Conservation (phyloP, 2,329 filamentous ascomycete species). For the Davidsoniella virescens region DNA sequence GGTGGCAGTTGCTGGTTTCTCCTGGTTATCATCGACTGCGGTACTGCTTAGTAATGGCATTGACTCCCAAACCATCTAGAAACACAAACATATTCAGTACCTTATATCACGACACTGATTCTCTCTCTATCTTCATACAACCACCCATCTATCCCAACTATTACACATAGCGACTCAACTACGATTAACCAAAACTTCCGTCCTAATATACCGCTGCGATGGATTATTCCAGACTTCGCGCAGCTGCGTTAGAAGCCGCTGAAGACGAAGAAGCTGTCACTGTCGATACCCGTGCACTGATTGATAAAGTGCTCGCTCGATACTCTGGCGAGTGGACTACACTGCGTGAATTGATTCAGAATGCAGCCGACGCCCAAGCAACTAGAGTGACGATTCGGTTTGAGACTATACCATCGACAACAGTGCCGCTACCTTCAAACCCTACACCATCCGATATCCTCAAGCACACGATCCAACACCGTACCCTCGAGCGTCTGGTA, state of each 20-base stretch:
- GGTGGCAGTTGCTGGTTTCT: no score
- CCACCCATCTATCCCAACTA: no score
- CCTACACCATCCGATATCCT: conserved; percentile 54
- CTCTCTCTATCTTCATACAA: no score
- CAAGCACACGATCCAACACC: conserved; percentile 69
- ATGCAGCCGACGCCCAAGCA: conserved; percentile 92
- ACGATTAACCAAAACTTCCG: neutral
- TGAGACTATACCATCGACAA: conserved; percentile 73
- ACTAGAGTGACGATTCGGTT: conserved; percentile 80
- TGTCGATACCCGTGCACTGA: conserved; percentile 88
- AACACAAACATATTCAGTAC: neutral
- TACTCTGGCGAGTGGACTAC: conserved; percentile 93
- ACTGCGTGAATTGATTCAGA: conserved; percentile 87
- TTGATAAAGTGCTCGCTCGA: conserved; percentile 91
- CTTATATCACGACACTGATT: neutral
- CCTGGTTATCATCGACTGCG: no score
- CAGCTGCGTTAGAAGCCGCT: conserved; percentile 70
- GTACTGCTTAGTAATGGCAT: no score
- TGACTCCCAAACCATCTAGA: neutral
- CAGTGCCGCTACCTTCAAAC: conserved; percentile 50
- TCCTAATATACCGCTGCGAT: conserved; percentile 26
- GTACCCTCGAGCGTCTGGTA: conserved; percentile 73
- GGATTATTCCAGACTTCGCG: conserved; percentile 64
- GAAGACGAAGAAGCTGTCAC: conserved; percentile 95
- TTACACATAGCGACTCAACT: no score